A percentile compares a stretch with the other conserved stretches of the same genome.
Conservation (phyloP, 148 eudicot genomes). For the Agrostemma githago region DNA sequence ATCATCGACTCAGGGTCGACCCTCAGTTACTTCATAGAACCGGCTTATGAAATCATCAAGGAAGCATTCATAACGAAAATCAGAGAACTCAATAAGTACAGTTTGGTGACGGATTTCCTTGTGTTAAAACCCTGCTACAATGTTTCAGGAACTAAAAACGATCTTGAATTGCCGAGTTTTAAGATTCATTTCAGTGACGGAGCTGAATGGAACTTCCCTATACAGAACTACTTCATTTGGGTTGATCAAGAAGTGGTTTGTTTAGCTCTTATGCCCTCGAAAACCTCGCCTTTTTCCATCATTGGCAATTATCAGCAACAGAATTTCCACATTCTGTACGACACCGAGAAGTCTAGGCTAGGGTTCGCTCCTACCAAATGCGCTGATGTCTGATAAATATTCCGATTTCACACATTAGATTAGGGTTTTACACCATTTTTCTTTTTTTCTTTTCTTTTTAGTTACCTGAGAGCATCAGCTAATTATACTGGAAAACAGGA, state of each 20-base stretch:
- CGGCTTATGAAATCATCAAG: slow-evolving; percentile 67
- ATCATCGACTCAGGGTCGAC: slow-evolving; percentile 96
- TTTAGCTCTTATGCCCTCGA: slow-evolving; percentile 66
- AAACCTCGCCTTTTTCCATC: slow-evolving; percentile 57
- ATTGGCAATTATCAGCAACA: slow-evolving; percentile 97
- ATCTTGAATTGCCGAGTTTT: slow-evolving; percentile 57
- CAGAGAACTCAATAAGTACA: slow-evolving; percentile 27
- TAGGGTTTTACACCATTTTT: slow-evolving; percentile 4
- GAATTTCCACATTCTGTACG: slow-evolving; percentile 82
- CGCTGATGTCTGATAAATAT: slow-evolving; percentile 42
- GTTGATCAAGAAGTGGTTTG: slow-evolving; percentile 71
- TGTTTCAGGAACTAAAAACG: slow-evolving; percentile 48
- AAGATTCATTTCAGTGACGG: slow-evolving; percentile 70
- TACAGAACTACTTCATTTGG: slow-evolving; percentile 74
- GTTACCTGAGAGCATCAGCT: slow-evolving; percentile 12
- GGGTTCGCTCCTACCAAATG: slow-evolving; percentile 86
- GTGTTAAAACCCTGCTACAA: slow-evolving; percentile 77
- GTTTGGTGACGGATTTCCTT: slow-evolving; percentile 55
- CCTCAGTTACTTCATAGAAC: slow-evolving; percentile 67
- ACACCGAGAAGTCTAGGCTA: slow-evolving; percentile 73
- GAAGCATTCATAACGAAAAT: slow-evolving; percentile 54
- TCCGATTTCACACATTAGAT: slow-evolving; percentile 17
- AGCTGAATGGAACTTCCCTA: slow-evolving; percentile 79
- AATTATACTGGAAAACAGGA: slow-evolving; percentile 21
- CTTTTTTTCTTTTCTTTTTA: not conserved